These are phyloP conservation scores for Aureobasidium lini DNA, from an alignment of 2,329 filamentous ascomycete species.

Conservation along the genomic window DNA sequence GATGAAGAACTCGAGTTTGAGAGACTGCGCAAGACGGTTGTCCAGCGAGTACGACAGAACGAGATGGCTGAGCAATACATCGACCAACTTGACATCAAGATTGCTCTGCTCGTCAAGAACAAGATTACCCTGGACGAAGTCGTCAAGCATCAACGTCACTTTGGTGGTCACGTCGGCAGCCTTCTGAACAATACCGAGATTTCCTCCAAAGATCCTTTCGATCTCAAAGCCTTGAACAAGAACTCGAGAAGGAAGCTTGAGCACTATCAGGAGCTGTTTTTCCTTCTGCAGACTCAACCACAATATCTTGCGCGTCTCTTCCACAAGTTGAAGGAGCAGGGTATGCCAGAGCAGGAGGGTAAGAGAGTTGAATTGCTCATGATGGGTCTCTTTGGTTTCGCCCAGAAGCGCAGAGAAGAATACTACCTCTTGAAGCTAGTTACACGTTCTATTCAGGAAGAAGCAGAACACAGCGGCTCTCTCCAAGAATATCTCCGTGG, in stretches of 20 bases:
- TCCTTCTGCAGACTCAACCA: constrained; percentile 91
- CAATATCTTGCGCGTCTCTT: constrained; percentile 89
- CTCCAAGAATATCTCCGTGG: constrained; percentile 82
- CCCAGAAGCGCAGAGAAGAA: constrained; percentile 92
- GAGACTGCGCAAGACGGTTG: constrained; percentile 85
- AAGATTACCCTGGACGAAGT: constrained; percentile 98
- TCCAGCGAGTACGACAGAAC: constrained; percentile 94
- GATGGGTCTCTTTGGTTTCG: constrained; percentile 95
- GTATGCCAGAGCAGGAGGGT: constrained; percentile 81
- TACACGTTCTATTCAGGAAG: constrained; percentile 72
- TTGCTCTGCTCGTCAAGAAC: constrained; percentile 95
- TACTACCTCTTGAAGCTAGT: constrained; percentile 93
- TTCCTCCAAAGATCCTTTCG: constrained; percentile 82
- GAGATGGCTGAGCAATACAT: constrained; percentile 97
- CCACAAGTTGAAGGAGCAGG: constrained; percentile 72
- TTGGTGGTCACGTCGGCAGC: constrained; percentile 78
- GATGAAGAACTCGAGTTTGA: constrained; percentile 98
- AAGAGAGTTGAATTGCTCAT: constrained; percentile 88
- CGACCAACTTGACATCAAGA: constrained; percentile 97
- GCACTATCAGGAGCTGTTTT: constrained; percentile 95
- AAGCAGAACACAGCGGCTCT: constrained; percentile 64
- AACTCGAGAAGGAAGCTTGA: constrained; percentile 91
- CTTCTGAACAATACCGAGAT: constrained; percentile 85
- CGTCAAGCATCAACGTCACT: constrained; percentile 92
- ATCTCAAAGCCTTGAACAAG: constrained; percentile 96